A percentile compares a stretch with the other conserved stretches of the same genome.
Conservation (phyloP, 768 basidiomycete species). For the Trametes sanguinea region DNA sequence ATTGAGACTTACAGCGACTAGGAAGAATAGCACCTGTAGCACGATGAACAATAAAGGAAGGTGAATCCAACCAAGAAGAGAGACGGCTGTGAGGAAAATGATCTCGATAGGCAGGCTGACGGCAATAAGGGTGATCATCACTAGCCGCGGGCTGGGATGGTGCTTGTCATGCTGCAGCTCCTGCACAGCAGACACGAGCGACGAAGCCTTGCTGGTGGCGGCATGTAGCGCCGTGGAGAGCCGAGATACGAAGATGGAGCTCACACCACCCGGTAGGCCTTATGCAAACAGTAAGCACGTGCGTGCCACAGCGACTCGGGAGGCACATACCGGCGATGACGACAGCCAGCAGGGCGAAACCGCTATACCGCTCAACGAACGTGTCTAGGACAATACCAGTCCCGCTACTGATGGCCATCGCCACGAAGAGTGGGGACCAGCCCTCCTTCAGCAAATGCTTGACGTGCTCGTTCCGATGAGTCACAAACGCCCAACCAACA, state of each 20-base stretch:
- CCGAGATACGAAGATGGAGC: conserved; percentile 88
- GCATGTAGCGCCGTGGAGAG: conserved; percentile 87
- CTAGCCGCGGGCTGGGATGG: conserved; percentile 46
- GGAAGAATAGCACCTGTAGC: conserved; percentile 71
- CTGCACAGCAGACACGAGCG: conserved; percentile 22
- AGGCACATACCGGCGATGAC: conserved; percentile 74
- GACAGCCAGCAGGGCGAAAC: conserved; percentile 84
- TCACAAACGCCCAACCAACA: conserved; percentile 52
- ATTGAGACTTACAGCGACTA: conserved; percentile 62
- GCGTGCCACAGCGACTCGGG: not conserved
- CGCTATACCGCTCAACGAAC: conserved; percentile 85
- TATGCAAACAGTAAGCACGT: not conserved
- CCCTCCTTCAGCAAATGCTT: conserved; percentile 76
- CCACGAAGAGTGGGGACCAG: conserved; percentile 89
- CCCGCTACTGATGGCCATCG: conserved; percentile 84
- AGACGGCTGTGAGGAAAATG: conserved; percentile 68
- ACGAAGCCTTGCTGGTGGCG: conserved; percentile 37
- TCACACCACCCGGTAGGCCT: conserved; percentile 88
- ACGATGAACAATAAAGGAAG: conserved; percentile 69
- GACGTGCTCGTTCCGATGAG: conserved; percentile 67
- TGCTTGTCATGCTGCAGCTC: conserved; percentile 16
- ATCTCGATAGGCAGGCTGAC: conserved; percentile 83
- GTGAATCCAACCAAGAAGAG: conserved; percentile 74
- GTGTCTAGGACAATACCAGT: conserved; percentile 91
- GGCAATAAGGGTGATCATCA: conserved; percentile 67